Conservation (phyloP, 2,329 filamentous ascomycete species). For the Epichloe uncinata region DNA sequence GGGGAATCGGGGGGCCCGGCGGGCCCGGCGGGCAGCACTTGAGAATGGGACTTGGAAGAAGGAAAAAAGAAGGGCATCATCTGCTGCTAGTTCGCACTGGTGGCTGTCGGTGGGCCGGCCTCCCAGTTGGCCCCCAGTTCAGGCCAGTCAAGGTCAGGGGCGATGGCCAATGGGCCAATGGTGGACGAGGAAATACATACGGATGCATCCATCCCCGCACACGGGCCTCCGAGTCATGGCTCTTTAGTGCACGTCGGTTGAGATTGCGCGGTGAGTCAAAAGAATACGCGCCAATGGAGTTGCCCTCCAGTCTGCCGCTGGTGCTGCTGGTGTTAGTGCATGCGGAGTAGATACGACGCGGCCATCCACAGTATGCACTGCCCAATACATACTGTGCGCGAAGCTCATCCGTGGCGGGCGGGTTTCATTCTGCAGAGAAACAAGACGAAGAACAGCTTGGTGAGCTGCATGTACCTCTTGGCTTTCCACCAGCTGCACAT, state of each 20-base stretch:
- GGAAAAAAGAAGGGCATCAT: constrained; percentile 3
- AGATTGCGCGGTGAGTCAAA: background rate
- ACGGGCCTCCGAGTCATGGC: background rate
- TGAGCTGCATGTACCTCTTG: too few species aligned
- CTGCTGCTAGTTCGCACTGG: constrained; percentile 1
- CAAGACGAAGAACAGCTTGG: too few species aligned
- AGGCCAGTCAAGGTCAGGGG: background rate
- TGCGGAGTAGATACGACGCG: too few species aligned
- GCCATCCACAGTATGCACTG: too few species aligned
- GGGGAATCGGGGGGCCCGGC: background rate
- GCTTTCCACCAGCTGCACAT: too few species aligned
- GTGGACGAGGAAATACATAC: background rate
- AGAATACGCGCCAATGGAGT: too few species aligned
- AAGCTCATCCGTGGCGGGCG: too few species aligned
- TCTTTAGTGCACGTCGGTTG: background rate
- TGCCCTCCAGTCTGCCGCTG: too few species aligned
- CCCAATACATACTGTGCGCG: accelerated
- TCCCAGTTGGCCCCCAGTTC: background rate
- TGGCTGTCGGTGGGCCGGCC: background rate
- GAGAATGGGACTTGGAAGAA: too few species aligned
- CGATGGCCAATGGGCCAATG: background rate
- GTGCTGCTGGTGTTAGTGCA: too few species aligned
- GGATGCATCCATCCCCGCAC: background rate
- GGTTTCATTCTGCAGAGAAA: too few species aligned
- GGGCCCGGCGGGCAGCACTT: background rate